Conservation (phyloP, 306 rosid genomes). For the Castanea sativa region DNA sequence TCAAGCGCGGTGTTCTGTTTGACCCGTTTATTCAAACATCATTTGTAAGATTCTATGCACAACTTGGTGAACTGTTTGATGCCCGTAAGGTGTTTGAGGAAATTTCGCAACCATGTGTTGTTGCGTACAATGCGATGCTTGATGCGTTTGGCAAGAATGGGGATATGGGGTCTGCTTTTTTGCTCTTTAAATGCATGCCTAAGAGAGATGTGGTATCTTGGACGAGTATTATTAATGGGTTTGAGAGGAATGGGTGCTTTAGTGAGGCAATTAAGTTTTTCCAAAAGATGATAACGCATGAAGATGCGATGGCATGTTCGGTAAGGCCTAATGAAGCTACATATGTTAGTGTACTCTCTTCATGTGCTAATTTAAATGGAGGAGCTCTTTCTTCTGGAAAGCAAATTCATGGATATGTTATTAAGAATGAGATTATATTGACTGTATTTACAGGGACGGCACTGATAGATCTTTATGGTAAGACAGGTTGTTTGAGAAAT, state of each 20-base stretch:
- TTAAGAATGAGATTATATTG: conserved; percentile 34
- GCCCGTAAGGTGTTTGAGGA: conserved; percentile 78
- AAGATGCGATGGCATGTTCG: conserved; percentile 37
- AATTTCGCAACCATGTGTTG: conserved; percentile 46
- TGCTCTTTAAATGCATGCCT: conserved; percentile 43
- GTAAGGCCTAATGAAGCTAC: conserved; percentile 81
- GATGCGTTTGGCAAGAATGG: conserved; percentile 61
- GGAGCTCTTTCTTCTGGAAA: conserved; percentile 56
- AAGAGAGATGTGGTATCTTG: conserved; percentile 66
- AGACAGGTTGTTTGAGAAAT: conserved; percentile 51
- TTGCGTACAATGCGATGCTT: conserved; percentile 64
- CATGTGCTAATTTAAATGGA: conserved; percentile 50
- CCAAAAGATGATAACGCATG: conserved; percentile 44
- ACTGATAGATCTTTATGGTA: conserved; percentile 67
- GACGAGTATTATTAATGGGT: conserved; percentile 69
- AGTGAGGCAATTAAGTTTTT: conserved; percentile 49
- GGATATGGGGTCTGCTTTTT: conserved; percentile 52
- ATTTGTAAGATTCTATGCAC: conserved; percentile 35
- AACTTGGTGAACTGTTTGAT: conserved; percentile 17
- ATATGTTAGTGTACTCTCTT: conserved; percentile 59
- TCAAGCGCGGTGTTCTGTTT: conserved; percentile 42
- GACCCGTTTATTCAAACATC: conserved; percentile 68
- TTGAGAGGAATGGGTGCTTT: conserved; percentile 40
- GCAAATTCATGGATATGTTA: conserved; percentile 54
- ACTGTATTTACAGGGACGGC: conserved; percentile 61